Evolutionary conservation across 1,284 basidiomycete species (phyloP).

Genomic region (Leccinum griseonigrum): DNA sequence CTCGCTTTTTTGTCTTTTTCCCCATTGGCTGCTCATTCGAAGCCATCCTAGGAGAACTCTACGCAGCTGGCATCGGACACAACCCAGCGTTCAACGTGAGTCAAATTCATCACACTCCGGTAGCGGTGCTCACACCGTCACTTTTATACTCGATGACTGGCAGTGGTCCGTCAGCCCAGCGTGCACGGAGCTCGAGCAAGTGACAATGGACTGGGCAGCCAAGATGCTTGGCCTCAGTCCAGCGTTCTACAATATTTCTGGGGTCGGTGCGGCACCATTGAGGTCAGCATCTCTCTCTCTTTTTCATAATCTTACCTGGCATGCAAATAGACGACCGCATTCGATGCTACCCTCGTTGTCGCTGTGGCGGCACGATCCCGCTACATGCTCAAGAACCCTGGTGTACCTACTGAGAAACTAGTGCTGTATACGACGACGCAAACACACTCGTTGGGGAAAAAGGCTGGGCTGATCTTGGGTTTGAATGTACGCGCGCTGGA

Average conservation of each 20-base stretch:
- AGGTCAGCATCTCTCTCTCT: conserved; percentile 45
- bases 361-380: conserved; percentile 78
- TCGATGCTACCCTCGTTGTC: conserved; percentile 79
- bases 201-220: conserved; percentile 92
- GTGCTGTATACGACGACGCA: conserved; percentile 89
- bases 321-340: conserved; percentile 70
- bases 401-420: conserved; percentile 57
- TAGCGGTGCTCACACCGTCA: neutral
- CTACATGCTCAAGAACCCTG: conserved; percentile 48
- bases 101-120: conserved; percentile 9
- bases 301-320: neutral
- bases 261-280: conserved; percentile 78
- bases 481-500: conserved; percentile 72
- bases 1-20: conserved; percentile 85
- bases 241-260: conserved; percentile 64
- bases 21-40: conserved; percentile 84
- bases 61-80: conserved; percentile 61
- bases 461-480: conserved; percentile 86
- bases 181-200: conserved; percentile 89
- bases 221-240: conserved; percentile 75
- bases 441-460: conserved; percentile 35
- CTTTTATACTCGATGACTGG: neutral
- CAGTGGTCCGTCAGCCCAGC: conserved; percentile 87
- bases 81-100: conserved; percentile 92
- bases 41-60: conserved; percentile 84